These are phyloP conservation scores for Senecio squalidus DNA, from an alignment of 140 eudicot genomes.

Conservation along the genomic window DNA sequence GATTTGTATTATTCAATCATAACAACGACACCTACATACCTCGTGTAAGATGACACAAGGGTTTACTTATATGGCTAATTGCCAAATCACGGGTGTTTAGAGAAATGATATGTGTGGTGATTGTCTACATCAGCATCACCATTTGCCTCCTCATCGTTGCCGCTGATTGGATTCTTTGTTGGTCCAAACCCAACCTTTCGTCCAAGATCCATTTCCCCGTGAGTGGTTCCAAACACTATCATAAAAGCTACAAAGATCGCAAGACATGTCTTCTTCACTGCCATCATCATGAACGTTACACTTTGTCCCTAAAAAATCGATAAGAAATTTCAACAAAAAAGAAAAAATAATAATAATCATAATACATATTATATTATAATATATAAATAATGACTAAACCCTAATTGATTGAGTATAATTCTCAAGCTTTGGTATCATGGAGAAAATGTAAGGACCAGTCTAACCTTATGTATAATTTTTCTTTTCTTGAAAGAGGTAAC, in stretches of 20 bases:
- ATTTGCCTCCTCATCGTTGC: not conserved
- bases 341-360: too few relatives aligned
- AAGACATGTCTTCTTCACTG: slow-evolving; percentile 12
- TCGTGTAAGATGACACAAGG: not conserved
- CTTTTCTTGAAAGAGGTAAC: slow-evolving; percentile 3
- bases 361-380: too few relatives aligned
- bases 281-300: not conserved
- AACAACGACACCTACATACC: not conserved
- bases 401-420: too few relatives aligned
- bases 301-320: not conserved
- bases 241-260: slow-evolving; percentile 14
- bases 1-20: slow-evolving; percentile 6
- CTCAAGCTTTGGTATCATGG: too few relatives aligned
- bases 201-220: slow-evolving; percentile 14
- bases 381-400: too few relatives aligned
- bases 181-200: slow-evolving; percentile 20
- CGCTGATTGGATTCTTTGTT: not conserved
- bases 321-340: not conserved
- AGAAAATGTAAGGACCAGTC: too few relatives aligned
- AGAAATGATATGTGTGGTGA: slow-evolving; percentile 9
- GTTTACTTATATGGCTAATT: not conserved
- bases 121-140: slow-evolving; percentile 2
- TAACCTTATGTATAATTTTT: too few relatives aligned
- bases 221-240: slow-evolving; percentile 3
- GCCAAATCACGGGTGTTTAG: not conserved